phyloP scores from a whole-genome alignment of 2,329 filamentous ascomycete species.

The Exophiala dermatitidis region DNA sequence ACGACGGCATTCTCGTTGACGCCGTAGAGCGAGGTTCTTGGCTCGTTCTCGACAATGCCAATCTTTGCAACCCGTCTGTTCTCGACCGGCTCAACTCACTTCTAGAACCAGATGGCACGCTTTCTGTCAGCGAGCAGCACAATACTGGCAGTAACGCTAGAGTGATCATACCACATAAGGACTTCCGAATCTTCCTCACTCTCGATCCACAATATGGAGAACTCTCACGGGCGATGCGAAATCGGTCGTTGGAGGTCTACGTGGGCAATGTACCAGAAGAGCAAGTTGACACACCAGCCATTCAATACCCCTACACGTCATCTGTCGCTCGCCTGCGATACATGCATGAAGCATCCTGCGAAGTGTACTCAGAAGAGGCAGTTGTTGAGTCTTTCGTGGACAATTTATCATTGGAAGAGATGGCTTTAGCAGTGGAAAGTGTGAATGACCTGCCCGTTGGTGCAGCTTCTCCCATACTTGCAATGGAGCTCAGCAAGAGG shows the following conservation, averaged over 20 bases:
- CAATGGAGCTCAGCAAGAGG: conserved; percentile 3
- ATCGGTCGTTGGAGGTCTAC: conserved; percentile 85
- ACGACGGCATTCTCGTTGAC: conserved; percentile 84
- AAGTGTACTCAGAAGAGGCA: not conserved
- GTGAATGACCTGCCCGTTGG: not conserved
- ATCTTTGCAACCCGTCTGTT: conserved; percentile 90
- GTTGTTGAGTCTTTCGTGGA: conserved; percentile 12
- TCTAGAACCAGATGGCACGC: conserved; percentile 77
- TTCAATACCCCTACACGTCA: conserved; percentile 20
- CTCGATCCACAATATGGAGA: conserved; percentile 90
- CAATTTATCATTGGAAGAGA: conserved; percentile 15
- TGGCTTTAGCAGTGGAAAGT: not conserved
- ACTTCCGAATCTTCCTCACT: conserved; percentile 89
- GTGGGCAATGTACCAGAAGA: conserved; percentile 46
- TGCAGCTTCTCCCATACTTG: not conserved
- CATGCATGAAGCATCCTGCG: conserved; percentile 1
- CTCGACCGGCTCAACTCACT: conserved; percentile 90
- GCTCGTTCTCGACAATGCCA: conserved; percentile 94
- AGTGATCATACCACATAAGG: conserved; percentile 70
- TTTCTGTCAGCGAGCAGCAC: conserved; percentile 91
- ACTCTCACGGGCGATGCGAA: conserved; percentile 91
- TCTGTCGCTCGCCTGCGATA: conserved; percentile 16
- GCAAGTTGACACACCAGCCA: conserved; percentile 3
- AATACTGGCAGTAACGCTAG: conserved; percentile 67
- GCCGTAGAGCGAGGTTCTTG: conserved; percentile 80